These are phyloP conservation scores for Paecilomyces niveus DNA, from an alignment of 2,329 filamentous ascomycete genomes.

Conservation along the genomic window DNA sequence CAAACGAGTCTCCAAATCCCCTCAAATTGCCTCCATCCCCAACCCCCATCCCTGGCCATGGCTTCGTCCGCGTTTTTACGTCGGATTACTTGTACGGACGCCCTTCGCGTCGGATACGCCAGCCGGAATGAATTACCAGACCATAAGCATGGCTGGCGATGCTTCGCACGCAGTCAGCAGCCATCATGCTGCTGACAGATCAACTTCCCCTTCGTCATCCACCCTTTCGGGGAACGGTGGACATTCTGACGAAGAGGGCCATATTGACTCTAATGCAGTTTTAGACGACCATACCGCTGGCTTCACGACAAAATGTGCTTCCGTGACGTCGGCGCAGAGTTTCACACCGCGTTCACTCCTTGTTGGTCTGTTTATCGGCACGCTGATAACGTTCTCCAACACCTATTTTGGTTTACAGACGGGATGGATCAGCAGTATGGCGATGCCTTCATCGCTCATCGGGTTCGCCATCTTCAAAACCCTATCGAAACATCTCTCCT, in stretches of 20 bases:
- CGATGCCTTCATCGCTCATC: conserved; percentile 90
- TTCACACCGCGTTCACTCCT: conserved; percentile 78
- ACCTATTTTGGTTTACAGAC: conserved; percentile 99
- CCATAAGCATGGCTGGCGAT: conserved; percentile 25
- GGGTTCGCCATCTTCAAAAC: conserved; percentile 91
- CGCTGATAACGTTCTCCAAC: conserved; percentile 91
- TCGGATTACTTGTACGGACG: background rate
- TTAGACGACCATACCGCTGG: conserved; percentile 2
- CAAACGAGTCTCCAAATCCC: background rate
- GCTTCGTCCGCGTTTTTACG: background rate
- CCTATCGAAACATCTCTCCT: conserved; percentile 61
- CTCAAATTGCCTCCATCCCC: background rate
- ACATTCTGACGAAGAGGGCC: background rate
- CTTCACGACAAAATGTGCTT: conserved; percentile 1
- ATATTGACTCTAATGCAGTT: background rate
- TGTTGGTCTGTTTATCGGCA: conserved; percentile 75
- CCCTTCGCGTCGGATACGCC: background rate
- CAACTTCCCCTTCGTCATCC: background rate
- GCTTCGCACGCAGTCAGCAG: conserved; percentile 6
- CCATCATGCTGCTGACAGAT: background rate
- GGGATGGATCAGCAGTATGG: conserved; percentile 79
- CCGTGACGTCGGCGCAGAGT: conserved; percentile 43
- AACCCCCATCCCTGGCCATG: background rate
- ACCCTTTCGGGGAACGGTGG: background rate
- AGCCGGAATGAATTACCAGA: conserved; percentile 28